Evolutionary conservation across 306 rosid species (phyloP), one percentile per base, ranked within the genome.

Genomic region (Rosa lucieae): DNA sequence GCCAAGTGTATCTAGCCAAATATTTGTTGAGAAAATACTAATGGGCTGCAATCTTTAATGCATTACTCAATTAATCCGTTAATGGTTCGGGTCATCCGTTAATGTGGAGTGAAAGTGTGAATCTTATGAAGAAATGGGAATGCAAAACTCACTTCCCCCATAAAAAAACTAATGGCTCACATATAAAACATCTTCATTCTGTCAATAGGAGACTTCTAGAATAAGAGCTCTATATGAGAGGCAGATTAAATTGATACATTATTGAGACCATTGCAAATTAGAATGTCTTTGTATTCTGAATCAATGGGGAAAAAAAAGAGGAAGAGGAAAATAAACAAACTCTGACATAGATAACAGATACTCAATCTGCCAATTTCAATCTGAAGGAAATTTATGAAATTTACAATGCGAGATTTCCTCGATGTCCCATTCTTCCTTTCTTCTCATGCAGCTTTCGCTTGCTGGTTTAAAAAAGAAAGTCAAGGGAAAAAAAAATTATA

Each of bases 401-500:
- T 88, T 92, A 89, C 91, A 84, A 72, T 42, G 86, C 88, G 75
- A 55, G 78, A 76, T 84, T 47, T 48, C 88, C 92, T 73, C 89
- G 81, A 40, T 55, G 79, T 77, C 81, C 80, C 86, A 67, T 77
- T 67, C 70, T 78, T 74, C 89, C 72, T 49, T 70, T 59, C 82
- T 78, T 40, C 84, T 93, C 85, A 92, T 44, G 97, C 94, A 71
- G 96, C 92, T 83, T 94, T 94, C 81, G 79, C 79, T 90, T 85
- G 92, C 97, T 92, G 92, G 17, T 32, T 32, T 32, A 32, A 32
- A 32, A 32, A 32, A 32, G 3, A 32, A 32, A 32, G 37, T 12
- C 11, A 62, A 51, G 1, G 48, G 21, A 21, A 48, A 48, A 58
- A 29, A 0, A n/a, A 77, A 1, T 32, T 32, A 62, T 48, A 71